Evolutionary conservation across 2,329 filamentous ascomycete species (phyloP), one percentile per base, ranked within the genome.

Genomic region (Fusarium sp.): DNA sequence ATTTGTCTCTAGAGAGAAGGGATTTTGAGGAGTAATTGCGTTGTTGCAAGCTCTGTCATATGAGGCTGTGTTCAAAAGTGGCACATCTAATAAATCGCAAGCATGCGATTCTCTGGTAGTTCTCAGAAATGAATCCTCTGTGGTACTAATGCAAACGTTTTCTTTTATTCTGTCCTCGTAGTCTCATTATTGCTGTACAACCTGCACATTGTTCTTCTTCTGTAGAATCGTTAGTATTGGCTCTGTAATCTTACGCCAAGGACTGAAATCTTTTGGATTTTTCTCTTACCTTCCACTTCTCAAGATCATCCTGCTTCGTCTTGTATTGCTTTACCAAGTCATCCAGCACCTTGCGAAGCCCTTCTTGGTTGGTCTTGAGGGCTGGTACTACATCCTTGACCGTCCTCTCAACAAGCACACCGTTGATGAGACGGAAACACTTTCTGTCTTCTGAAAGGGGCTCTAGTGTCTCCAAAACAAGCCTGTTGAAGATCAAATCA

Each of bases 381-480:
- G 94, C 93, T 11, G 96, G 96, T 63, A 97, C 88, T 18, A 99
- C 94, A 82, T 98, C 96, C 83, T 94, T 89, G 76, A 99, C 94
- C 22, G 96, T 98, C 77, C 95, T 90, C 86, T 99, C 96, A 61
- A 98, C 94, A 66, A 99, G 86, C 31, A 98, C 95, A 51, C 96
- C 96, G 83, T 99, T 98, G 83, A 99, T 97, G 90, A 99, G 94
- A 78, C 96, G 95, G 85, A 98, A 99, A 85, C 96, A 98, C 86
- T 98, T 99, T 79, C 96, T 93, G 75, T 97, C 93, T 73, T 88
- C 89, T 2, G 94, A 88, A 31, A 98, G 89, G 51, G 95, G 95
- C 68, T 92, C 89, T 73, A 99, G 86, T 7, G 96, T 98, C 81
- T 98, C 96, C 58, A 98, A 90, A 39, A 99, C 96, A 75, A 98